Evolutionary conservation across 352 stramenopile genomes (phyloP).

Genomic region (Globisporangium polare): DNA sequence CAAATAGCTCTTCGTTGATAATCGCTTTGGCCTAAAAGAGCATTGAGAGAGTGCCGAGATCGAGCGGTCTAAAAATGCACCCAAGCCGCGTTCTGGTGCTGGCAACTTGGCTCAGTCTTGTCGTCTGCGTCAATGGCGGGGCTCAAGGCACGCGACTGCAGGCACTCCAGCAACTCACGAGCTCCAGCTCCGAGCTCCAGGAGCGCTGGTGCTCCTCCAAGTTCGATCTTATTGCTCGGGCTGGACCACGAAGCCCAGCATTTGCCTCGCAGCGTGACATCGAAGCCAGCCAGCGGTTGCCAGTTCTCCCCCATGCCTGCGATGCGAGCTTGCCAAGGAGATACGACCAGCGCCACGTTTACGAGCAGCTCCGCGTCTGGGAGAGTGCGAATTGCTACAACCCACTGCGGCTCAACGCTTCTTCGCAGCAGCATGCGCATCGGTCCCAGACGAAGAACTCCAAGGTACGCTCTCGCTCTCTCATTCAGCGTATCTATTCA

Average conservation of each 20-base stretch:
- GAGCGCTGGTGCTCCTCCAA: background rate
- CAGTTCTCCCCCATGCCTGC: background rate
- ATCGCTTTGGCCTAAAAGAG: background rate
- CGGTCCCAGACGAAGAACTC: background rate
- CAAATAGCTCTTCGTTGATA: background rate
- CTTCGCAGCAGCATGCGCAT: background rate
- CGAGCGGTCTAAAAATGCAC: constrained; percentile 2
- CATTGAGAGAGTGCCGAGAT: background rate
- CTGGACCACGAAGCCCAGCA: background rate
- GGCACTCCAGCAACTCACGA: background rate
- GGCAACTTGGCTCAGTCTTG: background rate
- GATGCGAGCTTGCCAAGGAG: background rate
- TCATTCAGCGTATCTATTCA: background rate
- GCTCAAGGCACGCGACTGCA: background rate
- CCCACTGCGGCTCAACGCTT: background rate
- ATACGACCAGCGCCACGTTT: constrained; percentile 1
- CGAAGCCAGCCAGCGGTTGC: background rate
- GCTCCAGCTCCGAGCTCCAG: background rate
- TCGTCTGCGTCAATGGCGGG: background rate
- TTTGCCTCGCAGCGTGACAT: background rate
- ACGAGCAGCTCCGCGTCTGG: constrained; percentile 2
- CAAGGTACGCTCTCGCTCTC: background rate
- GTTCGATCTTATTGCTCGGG: background rate
- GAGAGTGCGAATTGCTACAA: constrained; percentile 5
- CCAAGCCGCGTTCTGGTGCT: background rate